phyloP scores from a whole-genome alignment of 257 asterid species.

The Solanum clarkiae region DNA sequence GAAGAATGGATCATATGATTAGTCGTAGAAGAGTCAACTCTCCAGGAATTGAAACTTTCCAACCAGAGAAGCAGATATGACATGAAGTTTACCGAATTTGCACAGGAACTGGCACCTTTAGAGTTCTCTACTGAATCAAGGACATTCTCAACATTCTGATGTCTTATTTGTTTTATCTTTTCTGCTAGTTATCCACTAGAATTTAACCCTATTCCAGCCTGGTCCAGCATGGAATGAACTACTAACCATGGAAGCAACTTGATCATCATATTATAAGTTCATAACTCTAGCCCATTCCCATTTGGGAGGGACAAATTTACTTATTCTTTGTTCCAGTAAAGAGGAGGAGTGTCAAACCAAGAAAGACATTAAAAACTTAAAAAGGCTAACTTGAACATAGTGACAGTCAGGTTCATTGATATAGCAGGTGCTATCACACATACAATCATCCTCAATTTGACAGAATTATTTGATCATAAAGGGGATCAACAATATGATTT shows the following conservation, averaged over 20 bases:
- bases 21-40: background rate
- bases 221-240: background rate
- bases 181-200: background rate
- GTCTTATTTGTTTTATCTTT: background rate
- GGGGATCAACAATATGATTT: background rate
- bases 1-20: background rate
- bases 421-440: background rate
- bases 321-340: background rate
- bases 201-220: background rate
- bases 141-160: background rate
- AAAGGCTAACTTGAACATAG: background rate
- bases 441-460: background rate
- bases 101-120: background rate
- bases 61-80: background rate
- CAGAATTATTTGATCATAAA: background rate
- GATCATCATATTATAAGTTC: background rate
- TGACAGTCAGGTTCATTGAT: background rate
- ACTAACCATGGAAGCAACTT: background rate
- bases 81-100: background rate
- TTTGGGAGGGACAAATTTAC: background rate
- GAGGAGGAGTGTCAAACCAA: background rate
- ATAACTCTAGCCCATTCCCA: background rate
- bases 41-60: background rate
- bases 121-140: background rate
- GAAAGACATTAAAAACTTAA: background rate